phyloP scores from a whole-genome alignment of 352 stramenopile genomes.

The Phytophthora idaei region DNA sequence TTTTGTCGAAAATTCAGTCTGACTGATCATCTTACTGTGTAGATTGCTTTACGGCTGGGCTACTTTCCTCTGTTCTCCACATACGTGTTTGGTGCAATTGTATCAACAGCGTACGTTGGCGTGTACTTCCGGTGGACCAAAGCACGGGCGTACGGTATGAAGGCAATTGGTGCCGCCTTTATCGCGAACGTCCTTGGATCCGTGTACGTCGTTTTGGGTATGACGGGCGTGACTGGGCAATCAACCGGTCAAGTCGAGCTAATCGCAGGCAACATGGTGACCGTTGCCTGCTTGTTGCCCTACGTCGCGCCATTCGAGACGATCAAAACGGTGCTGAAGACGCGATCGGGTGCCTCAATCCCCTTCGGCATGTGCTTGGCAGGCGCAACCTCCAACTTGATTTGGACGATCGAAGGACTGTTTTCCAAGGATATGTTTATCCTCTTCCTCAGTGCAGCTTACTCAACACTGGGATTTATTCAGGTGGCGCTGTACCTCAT shows the following conservation, averaged over 20 bases:
- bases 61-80: slow-evolving; percentile 46
- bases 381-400: slow-evolving; percentile 30
- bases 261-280: slow-evolving; percentile 40
- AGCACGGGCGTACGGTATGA: slow-evolving; percentile 17
- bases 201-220: slow-evolving; percentile 29
- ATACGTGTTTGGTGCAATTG: slow-evolving; percentile 30
- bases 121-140: slow-evolving; percentile 32
- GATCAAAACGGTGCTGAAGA: slow-evolving; percentile 42
- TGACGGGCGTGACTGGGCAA: slow-evolving; percentile 24
- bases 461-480: slow-evolving; percentile 19
- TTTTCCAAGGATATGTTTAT: slow-evolving; percentile 31
- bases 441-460: slow-evolving; percentile 27
- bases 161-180: slow-evolving; percentile 14
- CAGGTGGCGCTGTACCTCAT: slow-evolving; percentile 35
- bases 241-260: slow-evolving; percentile 19
- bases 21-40: not conserved
- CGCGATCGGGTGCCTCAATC: slow-evolving; percentile 35
- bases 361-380: slow-evolving; percentile 40
- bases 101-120: slow-evolving; percentile 28
- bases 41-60: slow-evolving; percentile 39
- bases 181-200: slow-evolving; percentile 22
- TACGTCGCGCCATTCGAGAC: slow-evolving; percentile 49
- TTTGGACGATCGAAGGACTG: slow-evolving; percentile 40
- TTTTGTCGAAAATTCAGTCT: too few species aligned
- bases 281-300: slow-evolving; percentile 33